Evolutionary conservation across 1,139 yeast genomes (phyloP).

Genomic region (Taphrina communis): DNA sequence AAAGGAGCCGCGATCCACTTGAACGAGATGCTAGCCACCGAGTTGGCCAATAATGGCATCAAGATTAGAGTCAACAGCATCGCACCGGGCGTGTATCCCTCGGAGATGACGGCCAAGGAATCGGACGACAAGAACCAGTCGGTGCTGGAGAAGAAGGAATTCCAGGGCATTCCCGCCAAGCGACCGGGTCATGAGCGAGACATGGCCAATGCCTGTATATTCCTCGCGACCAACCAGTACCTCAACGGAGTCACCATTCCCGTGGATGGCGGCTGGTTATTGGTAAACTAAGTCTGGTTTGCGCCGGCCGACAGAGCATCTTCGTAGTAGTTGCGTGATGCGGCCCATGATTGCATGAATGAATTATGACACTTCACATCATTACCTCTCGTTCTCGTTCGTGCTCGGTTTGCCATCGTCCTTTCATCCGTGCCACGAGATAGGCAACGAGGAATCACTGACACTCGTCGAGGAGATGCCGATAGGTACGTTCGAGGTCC

Average conservation of each 20-base stretch:
- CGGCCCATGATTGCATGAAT: no score
- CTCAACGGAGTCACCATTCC: conserved; percentile 41
- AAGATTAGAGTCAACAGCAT: conserved; percentile 49
- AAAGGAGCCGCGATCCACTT: conserved; percentile 47
- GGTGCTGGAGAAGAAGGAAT: conserved; percentile 35
- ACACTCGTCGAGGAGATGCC: conserved; percentile 1
- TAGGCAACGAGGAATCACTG: background rate
- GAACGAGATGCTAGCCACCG: conserved; percentile 45
- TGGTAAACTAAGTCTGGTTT: conserved; percentile 15
- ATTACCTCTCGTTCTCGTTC: no score
- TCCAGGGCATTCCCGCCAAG: conserved; percentile 43
- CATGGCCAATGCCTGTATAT: conserved; percentile 46
- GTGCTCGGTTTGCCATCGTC: no score
- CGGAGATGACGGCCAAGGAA: conserved; percentile 46
- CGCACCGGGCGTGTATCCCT: conserved; percentile 47
- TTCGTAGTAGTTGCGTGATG: no score
- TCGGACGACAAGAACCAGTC: conserved; percentile 35
- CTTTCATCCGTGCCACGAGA: no score
- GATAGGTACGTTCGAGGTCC: conserved; percentile 5
- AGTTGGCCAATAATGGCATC: conserved; percentile 43
- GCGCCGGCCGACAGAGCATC: no score
- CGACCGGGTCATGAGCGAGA: conserved; percentile 46
- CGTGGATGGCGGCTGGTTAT: conserved; percentile 46
- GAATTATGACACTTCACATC: no score
- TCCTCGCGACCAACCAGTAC: conserved; percentile 45